Conservation (phyloP, 495 filamentous ascomycete species). For the Apodospora peruviana region DNA sequence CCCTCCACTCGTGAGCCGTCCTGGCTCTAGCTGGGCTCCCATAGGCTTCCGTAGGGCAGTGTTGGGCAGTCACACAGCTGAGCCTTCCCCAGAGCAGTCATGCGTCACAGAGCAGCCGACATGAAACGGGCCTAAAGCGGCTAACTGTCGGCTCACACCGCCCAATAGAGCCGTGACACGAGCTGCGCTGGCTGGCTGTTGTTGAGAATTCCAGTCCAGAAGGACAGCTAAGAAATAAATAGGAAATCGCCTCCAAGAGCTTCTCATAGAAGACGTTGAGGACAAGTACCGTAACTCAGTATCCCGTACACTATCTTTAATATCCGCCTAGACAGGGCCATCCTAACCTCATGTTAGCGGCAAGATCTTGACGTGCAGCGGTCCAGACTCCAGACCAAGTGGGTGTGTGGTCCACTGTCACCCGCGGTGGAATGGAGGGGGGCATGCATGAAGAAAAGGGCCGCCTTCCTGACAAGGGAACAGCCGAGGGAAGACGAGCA, state of each 20-base stretch:
- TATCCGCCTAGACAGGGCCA: neutral
- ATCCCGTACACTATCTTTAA: neutral
- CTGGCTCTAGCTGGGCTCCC: neutral
- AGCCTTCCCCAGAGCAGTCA: constrained; percentile 16
- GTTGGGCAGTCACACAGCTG: constrained; percentile 31
- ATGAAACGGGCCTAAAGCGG: constrained; percentile 30
- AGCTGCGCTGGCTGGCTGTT: constrained; percentile 1
- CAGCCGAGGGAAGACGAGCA: neutral
- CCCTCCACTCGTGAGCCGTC: no score
- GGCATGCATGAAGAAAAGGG: neutral
- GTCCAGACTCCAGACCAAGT: neutral
- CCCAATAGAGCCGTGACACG: constrained; percentile 26
- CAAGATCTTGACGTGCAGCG: neutral
- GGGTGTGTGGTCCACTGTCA: neutral
- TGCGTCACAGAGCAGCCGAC: constrained; percentile 20
- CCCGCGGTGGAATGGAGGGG: neutral
- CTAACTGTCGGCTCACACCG: constrained; percentile 12
- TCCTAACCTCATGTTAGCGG: no score
- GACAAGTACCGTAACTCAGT: no score
- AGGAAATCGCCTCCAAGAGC: no score
- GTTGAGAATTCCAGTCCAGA: no score
- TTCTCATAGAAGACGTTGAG: no score
- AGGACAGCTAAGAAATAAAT: no score
- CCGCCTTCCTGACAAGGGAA: neutral
- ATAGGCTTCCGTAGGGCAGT: constrained; percentile 3